Evolutionary conservation across 768 basidiomycete species (phyloP).

Genomic region (Mycena vitilis): DNA sequence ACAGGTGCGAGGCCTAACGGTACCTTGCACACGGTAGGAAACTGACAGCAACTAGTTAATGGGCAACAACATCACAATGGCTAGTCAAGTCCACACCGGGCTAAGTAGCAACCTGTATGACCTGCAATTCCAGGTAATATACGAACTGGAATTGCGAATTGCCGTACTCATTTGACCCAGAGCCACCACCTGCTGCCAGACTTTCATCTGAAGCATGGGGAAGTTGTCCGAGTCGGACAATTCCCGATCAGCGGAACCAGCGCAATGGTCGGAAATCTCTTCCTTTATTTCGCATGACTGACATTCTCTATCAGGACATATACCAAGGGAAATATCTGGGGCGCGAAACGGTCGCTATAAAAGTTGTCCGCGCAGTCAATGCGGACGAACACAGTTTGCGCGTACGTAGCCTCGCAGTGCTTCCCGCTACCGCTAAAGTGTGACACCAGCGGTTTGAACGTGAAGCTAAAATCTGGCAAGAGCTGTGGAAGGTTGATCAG

Average conservation of each 20-base stretch:
- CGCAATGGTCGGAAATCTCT: constrained; percentile 58
- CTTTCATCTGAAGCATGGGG: constrained; percentile 62
- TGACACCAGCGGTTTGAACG: constrained; percentile 58
- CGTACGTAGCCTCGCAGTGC: constrained; percentile 44
- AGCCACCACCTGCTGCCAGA: constrained; percentile 61
- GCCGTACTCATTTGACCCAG: constrained; percentile 8
- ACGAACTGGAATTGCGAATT: too few species aligned
- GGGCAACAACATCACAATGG: constrained; percentile 45
- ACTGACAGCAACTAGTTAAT: constrained; percentile 42
- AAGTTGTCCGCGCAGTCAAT: constrained; percentile 64
- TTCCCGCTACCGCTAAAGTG: constrained; percentile 4
- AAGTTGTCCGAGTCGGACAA: constrained; percentile 61
- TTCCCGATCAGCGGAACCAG: constrained; percentile 64
- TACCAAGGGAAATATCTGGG: constrained; percentile 64
- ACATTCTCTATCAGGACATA: constrained; percentile 18
- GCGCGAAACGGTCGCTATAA: constrained; percentile 67
- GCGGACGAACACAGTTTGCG: constrained; percentile 57
- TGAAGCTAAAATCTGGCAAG: constrained; percentile 66
- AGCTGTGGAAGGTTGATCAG: constrained; percentile 63
- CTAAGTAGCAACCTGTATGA: constrained; percentile 62
- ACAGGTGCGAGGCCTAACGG: constrained; percentile 44
- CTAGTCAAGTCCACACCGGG: constrained; percentile 53
- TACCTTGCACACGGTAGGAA: background rate
- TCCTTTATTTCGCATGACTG: constrained; percentile 4
- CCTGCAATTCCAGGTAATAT: constrained; percentile 49